Conservation (phyloP, 192 early-diverging fungal genomes). For the Diversispora eburnea region DNA sequence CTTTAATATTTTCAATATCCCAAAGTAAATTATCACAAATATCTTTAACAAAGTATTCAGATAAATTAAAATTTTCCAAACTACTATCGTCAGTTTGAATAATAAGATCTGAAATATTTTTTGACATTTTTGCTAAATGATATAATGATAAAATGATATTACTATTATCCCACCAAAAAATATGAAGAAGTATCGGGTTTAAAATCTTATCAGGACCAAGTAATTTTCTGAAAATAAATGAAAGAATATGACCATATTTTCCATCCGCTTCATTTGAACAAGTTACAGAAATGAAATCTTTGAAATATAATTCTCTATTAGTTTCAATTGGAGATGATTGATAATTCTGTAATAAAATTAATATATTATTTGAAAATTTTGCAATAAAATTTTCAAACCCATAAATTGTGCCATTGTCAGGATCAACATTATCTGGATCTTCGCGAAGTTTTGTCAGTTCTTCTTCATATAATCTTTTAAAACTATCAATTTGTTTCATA, state of each 20-base stretch:
- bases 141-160: slow-evolving; percentile 4
- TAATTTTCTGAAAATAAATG: background rate
- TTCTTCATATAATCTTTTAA: slow-evolving; percentile 2
- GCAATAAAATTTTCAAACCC: slow-evolving; percentile 1
- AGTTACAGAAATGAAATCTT: slow-evolving; percentile 19
- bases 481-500: slow-evolving; percentile 28
- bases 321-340: background rate
- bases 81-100: background rate
- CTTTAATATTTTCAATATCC: background rate
- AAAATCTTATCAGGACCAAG: slow-evolving; percentile 13
- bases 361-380: slow-evolving; percentile 8
- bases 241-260: background rate
- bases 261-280: background rate
- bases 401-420: background rate
- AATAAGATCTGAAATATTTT: background rate
- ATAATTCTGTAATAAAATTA: background rate
- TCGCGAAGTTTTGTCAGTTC: slow-evolving; percentile 2
- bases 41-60: background rate
- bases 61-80: background rate
- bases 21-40: background rate
- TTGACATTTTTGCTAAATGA: slow-evolving; percentile 5
- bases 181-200: slow-evolving; percentile 21
- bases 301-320: slow-evolving; percentile 18
- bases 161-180: slow-evolving; percentile 26
- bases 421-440: slow-evolving; percentile 12